phyloP scores from a whole-genome alignment of 495 filamentous ascomycete genomes.

The Aspergillus panamensis region DNA sequence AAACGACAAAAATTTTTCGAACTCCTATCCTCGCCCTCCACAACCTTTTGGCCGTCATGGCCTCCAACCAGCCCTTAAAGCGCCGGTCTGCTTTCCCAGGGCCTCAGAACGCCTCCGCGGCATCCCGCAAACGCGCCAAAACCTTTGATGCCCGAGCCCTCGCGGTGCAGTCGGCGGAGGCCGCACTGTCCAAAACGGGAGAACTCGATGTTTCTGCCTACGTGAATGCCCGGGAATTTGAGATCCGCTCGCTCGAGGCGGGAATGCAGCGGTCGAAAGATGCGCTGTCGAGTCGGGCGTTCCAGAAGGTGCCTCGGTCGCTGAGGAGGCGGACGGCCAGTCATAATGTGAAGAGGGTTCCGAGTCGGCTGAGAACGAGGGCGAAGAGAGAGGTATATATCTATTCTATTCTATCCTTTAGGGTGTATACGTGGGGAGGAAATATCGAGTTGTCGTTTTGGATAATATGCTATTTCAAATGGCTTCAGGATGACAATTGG shows the following conservation, averaged over 20 bases:
- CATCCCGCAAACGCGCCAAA: constrained; percentile 61
- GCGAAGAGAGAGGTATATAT: constrained; percentile 64
- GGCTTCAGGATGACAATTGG: no score
- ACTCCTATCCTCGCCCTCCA: not conserved
- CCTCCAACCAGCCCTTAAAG: constrained; percentile 33
- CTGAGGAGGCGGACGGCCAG: constrained; percentile 85
- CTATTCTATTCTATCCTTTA: not conserved
- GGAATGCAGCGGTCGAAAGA: constrained; percentile 72
- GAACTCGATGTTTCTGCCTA: constrained; percentile 79
- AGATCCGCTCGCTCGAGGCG: constrained; percentile 78
- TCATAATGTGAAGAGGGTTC: constrained; percentile 92
- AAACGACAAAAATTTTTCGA: no score
- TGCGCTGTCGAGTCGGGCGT: constrained; percentile 67
- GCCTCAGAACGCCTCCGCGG: constrained; percentile 24
- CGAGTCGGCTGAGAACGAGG: constrained; percentile 65
- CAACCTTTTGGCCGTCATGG: constrained; percentile 28
- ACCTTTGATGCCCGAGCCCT: constrained; percentile 66
- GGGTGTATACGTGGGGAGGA: no score
- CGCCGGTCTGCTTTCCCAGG: constrained; percentile 27
- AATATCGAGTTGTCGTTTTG: not conserved
- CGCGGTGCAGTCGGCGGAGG: constrained; percentile 64
- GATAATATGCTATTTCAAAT: no score
- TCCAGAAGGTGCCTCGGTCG: constrained; percentile 82
- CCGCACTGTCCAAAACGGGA: constrained; percentile 68
- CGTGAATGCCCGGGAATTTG: constrained; percentile 75